Evolutionary conservation across 805 yeast genomes (phyloP), one percentile per base, ranked within the genome.

Genomic region (Candida sphagnicola): DNA sequence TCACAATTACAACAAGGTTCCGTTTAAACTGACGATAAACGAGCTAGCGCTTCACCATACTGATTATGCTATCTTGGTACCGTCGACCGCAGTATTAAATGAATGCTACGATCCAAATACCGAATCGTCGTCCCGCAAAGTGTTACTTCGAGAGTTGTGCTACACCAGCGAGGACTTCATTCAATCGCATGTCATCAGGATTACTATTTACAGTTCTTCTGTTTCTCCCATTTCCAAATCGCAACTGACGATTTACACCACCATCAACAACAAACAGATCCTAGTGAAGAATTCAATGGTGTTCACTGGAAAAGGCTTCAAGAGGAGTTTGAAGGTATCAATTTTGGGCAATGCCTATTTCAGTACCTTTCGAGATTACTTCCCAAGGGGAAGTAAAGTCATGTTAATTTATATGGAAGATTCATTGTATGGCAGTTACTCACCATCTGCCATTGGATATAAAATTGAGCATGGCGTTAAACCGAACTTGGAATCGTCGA

Each of bases 11-110:
- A 42, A 43, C 18, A 61, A 65, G 62, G 40, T 78, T 0, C 72
- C 80, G 12, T 60, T 72, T 36, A 72, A 68, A 41, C 67, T 66
- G n/a, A 62, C 77, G 5, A 66, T 78, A 26, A 53, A 59, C 3
- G 68, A 57, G 35, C 50, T 82, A 17, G 49, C 67, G 2, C 56
- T 51, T 31, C 59, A 57, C 43, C 77, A 82, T 28, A 68, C 67
- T 14, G 74, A 72, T n/a, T 79, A 71, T 53, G 67, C 79, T 2
- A 53, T 85, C 11, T 53, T 85, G n/a, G 78, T 82, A 1, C 95
- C 95, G 0, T 76, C 78, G 4, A 61, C 82, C 1, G 53, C 59
- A 18, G 57, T 72, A 2, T 61, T 84, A 11, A 56, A 59, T 28
- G 54, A 59, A 16, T 47, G 48, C 34, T 50, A 48, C 28, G 71